Evolutionary conservation across 2,329 filamentous ascomycete genomes (phyloP), one percentile per base, ranked within the genome.

Genomic region (Neoscytalidium dimidiatum): DNA sequence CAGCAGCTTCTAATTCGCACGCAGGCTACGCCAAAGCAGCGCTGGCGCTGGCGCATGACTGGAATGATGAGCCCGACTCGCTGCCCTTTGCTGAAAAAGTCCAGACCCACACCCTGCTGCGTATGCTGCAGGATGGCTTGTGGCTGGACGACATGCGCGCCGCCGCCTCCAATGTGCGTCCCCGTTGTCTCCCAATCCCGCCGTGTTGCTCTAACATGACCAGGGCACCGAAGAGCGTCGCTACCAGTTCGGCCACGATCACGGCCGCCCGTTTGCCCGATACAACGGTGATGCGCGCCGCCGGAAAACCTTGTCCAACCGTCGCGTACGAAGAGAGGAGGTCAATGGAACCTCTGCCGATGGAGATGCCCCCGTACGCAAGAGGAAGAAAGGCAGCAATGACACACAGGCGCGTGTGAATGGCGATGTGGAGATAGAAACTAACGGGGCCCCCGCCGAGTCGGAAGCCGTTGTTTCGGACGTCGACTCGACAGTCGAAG

Each of bases 121-220:
- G 83, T 49, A 79, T 90, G 62, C 84, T 90, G 35, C 88, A 90
- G 71, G 87, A 89, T 72, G 88, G 87, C 63, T 77, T 90, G 51
- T 78, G 74, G 68, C 77, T 82, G 66, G 82, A 84, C 69, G 75
- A 80, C 66, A 69, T 79, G 64, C 75, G 77, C 67, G 74, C 77
- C 21, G 56, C 63, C 7, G 56, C 63, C 31, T 67, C 65, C 38
- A 67, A 62, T 44, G 56, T 63, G 43, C 31, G 63, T 65, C 17
- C 23, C 26, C 35, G 41, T 41, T 21, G 52, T 23, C 23, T 11
- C 19, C 44, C 35, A 61, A 58, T 43, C 43, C 28, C 17, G 19
- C 2, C 19, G 17, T 17, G 31, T 29, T 49, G 13, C 7, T 38
- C 63, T 65, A 52, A 65, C 19, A 13, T 52, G 19, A 62, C n/a